Evolutionary conservation across 2,329 filamentous ascomycete genomes (phyloP), one percentile per base, ranked within the genome.

Genomic region (Aureobasidium leucospermi): DNA sequence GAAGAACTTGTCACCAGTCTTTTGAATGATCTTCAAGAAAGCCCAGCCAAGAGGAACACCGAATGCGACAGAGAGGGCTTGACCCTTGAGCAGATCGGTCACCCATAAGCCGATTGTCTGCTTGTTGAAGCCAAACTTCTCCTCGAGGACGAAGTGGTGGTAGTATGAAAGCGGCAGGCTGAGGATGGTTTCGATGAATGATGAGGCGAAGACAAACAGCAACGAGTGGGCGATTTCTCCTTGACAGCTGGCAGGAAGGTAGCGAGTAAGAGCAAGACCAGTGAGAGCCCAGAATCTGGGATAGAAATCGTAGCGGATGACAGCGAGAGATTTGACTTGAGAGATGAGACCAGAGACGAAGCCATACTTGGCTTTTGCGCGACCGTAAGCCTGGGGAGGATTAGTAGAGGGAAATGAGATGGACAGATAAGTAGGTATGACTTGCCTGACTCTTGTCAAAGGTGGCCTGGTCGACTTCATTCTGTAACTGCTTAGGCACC

Each of bases 41-140:
- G 87, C 94, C 65, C 90, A 89, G 63, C 96, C 88, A 66, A 99
- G 87, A 0, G 95, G 94, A 55, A 90, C 86, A 62, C 90, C 88
- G 61, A 99, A 82, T 49, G 84, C 85, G 65, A 95, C 81, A 55
- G 86, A 85, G 61, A 99, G 82, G 66, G 89, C 81, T 73, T 96
- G 91, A 34, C 87, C 86, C 81, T 99, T 99, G 77, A 97, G 74
- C 78, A 96, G 85, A 73, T 99, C 94, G 67, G 84, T 89, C 57
- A 96, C 71, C 81, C 93, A 99, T 32, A 97, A 81, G 73, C 85
- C 86, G 59, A 90, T 78, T 0, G 94, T 97, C 80, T 96, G 91
- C 79, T 99, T 99, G 77, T 99, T 99, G 84, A 99, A 99, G 52
- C 94, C 94, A 68, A 96, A 99, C 71, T 90, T 89, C 76, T 96